Evolutionary conservation across 208 protist genomes (phyloP).

Genomic region (Endotrypanum monterogeii): DNA sequence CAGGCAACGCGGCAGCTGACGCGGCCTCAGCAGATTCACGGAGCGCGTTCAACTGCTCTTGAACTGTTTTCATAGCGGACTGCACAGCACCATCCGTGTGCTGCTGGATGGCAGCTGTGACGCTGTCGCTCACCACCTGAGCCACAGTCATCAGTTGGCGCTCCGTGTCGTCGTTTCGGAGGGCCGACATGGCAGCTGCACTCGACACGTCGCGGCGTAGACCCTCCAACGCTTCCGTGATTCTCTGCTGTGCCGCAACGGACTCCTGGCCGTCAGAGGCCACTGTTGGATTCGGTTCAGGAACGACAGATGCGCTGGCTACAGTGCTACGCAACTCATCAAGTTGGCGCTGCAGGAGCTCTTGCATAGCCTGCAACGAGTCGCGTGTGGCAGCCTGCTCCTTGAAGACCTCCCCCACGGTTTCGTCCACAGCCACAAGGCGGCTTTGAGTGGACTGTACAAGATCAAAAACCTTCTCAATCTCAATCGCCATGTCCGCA

Average conservation of each 20-base stretch:
- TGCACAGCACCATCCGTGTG: conserved; percentile 29
- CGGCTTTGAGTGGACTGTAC: conserved; percentile 38
- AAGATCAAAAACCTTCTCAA: conserved; percentile 24
- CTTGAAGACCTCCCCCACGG: conserved; percentile 36
- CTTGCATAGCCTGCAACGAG: conserved; percentile 35
- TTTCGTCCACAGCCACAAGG: conserved; percentile 45
- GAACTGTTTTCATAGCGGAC: conserved; percentile 26
- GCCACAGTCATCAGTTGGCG: conserved; percentile 52
- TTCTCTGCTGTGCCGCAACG: not conserved
- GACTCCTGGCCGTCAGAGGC: not conserved
- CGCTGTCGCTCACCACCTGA: conserved; percentile 74
- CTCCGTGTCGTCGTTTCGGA: conserved; percentile 39
- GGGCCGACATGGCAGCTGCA: conserved; percentile 16
- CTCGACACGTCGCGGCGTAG: conserved; percentile 32
- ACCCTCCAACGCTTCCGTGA: conserved; percentile 32
- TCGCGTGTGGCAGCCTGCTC: conserved; percentile 39
- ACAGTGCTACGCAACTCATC: conserved; percentile 8
- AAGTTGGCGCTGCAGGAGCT: conserved; percentile 26
- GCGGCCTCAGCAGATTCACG: conserved; percentile 4
- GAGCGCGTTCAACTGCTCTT: conserved; percentile 26
- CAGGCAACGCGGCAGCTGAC: not conserved
- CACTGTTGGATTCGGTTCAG: not conserved
- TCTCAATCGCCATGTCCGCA: conserved; percentile 15
- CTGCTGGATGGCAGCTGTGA: conserved; percentile 43
- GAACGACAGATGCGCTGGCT: not conserved